Evolutionary conservation across 495 filamentous ascomycete species (phyloP).

Genomic region (Penicillium odoratum): DNA sequence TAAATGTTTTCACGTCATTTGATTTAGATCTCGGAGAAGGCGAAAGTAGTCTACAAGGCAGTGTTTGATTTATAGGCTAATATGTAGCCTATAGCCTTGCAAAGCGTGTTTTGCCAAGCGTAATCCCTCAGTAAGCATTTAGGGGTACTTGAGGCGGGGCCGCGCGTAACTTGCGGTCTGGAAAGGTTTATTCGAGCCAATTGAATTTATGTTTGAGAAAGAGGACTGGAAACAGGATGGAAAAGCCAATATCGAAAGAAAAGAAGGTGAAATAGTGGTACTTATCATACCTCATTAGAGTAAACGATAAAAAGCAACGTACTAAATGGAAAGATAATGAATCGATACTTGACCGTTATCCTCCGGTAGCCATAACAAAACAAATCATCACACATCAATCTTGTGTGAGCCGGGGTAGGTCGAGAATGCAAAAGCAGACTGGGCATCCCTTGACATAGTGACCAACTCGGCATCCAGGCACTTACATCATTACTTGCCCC

Average conservation of each 20-base stretch:
- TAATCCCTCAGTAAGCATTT: neutral
- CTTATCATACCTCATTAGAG: neutral
- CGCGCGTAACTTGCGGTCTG: too few species aligned
- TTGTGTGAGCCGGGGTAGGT: neutral
- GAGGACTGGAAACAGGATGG: too few species aligned
- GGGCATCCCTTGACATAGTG: conserved; percentile 1
- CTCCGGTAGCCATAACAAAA: neutral
- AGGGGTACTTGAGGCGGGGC: neutral
- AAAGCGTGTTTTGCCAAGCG: too few species aligned
- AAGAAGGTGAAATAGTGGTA: neutral
- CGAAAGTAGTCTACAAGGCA: too few species aligned
- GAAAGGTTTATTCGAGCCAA: too few species aligned
- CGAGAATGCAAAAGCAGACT: neutral
- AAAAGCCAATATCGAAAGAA: too few species aligned
- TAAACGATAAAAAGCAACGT: neutral
- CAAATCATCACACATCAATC: neutral
- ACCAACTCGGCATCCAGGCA: neutral
- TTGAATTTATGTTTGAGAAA: too few species aligned
- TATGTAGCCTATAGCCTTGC: too few species aligned
- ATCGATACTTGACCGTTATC: neutral
- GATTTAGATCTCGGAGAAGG: too few species aligned
- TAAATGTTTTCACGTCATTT: too few species aligned
- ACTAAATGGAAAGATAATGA: neutral
- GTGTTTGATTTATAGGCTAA: too few species aligned
- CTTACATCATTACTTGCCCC: neutral